Evolutionary conservation across 805 yeast species (phyloP).

Genomic region (Starmerella powellii): DNA sequence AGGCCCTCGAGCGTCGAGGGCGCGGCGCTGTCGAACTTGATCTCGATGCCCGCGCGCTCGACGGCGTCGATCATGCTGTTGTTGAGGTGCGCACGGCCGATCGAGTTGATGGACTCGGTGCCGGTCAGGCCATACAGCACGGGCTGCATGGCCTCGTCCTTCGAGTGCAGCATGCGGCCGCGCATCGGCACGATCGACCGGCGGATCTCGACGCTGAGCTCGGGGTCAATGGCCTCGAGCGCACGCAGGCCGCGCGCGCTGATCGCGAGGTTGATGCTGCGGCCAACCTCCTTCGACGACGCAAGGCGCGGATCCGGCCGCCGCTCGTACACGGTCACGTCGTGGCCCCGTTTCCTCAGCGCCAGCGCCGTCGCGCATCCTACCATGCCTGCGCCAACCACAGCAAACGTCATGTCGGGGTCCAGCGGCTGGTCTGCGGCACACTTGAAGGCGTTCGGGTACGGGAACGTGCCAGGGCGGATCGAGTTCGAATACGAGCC

Average conservation of each 20-base stretch:
- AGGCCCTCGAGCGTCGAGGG: conserved; percentile 1
- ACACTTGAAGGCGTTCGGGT: too few species aligned
- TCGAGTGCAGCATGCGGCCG: conserved; percentile 77
- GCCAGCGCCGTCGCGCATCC: conserved; percentile 81
- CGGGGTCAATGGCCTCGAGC: conserved; percentile 46
- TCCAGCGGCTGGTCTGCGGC: too few species aligned
- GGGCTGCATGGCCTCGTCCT: conserved; percentile 40
- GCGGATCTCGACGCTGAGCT: conserved; percentile 45
- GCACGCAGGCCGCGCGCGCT: conserved; percentile 72
- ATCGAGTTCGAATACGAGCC: neutral
- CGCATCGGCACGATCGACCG: conserved; percentile 66
- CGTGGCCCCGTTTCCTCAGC: conserved; percentile 54
- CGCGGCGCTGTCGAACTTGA: conserved; percentile 28
- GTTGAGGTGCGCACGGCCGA: conserved; percentile 64
- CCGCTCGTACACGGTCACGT: conserved; percentile 60
- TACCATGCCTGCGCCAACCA: conserved; percentile 85
- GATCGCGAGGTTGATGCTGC: conserved; percentile 79
- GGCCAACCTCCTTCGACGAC: conserved; percentile 15
- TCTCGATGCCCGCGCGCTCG: conserved; percentile 31
- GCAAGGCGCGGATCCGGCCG: conserved; percentile 52
- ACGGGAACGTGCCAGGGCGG: neutral
- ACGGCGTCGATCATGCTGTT: conserved; percentile 52
- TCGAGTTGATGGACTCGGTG: conserved; percentile 64
- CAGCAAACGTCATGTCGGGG: conserved; percentile 19
- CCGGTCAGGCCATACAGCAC: conserved; percentile 74